phyloP scores from a whole-genome alignment of 78 protist species.

The Diacronema lutheri region DNA sequence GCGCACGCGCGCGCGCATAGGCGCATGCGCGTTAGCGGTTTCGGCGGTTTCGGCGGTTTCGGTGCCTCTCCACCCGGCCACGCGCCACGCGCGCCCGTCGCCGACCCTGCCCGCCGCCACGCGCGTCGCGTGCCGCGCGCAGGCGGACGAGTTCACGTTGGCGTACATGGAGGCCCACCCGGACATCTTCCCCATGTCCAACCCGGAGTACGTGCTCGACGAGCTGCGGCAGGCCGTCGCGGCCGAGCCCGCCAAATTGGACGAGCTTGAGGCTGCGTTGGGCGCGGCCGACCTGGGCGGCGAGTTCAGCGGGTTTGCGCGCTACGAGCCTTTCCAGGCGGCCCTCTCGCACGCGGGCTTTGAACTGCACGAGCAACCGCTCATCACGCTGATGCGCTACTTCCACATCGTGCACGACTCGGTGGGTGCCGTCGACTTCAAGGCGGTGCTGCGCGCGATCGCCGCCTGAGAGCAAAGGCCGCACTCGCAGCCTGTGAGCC shows the following conservation, averaged over 20 bases:
- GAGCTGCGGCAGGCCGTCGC: background rate
- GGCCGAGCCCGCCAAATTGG: background rate
- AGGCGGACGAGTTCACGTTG: slow-evolving; percentile 21
- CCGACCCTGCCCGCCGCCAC: no score
- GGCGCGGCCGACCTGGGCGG: background rate
- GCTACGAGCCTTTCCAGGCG: background rate
- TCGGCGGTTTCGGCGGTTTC: no score
- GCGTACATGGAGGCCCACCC: slow-evolving; percentile 5
- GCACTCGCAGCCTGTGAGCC: no score
- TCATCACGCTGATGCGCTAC: slow-evolving; percentile 1
- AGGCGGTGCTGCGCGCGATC: no score
- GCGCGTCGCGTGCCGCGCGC: no score
- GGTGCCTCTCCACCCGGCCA: no score
- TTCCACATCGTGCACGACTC: no score
- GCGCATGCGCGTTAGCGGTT: no score
- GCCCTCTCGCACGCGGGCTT: background rate
- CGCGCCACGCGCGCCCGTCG: no score
- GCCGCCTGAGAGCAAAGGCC: no score
- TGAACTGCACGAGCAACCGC: slow-evolving; percentile 7
- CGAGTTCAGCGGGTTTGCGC: background rate
- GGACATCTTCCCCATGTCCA: background rate
- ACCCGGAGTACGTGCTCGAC: background rate
- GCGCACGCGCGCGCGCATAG: no score
- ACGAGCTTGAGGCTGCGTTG: background rate
- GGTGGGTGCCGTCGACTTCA: no score